Conservation (phyloP, 148 eudicot genomes). For the Dianthus caryophyllus region DNA sequence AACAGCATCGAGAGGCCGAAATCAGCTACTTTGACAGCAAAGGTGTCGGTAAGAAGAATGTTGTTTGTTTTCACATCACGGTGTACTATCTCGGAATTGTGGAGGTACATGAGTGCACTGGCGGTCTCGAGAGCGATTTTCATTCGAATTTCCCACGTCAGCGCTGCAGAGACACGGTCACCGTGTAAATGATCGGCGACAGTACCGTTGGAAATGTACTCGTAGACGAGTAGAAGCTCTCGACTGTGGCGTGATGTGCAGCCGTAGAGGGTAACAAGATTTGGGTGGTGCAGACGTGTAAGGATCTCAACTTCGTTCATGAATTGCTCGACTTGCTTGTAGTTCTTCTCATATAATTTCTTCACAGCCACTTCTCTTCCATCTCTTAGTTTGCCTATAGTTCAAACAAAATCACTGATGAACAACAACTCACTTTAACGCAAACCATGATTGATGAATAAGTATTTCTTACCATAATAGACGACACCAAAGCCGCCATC, state of each 20-base stretch:
- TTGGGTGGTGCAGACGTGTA: constrained; percentile 5
- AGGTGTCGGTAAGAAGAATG: not conserved
- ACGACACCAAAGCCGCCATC: constrained; percentile 15
- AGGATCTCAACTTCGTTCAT: constrained; percentile 11
- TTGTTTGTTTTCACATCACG: constrained; percentile 18
- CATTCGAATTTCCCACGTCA: constrained; percentile 2
- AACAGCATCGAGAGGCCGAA: constrained; percentile 9
- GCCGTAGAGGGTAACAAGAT: constrained; percentile 8
- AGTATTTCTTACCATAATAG: constrained; percentile 10
- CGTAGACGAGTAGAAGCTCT: constrained; percentile 11
- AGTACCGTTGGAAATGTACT: constrained; percentile 12
- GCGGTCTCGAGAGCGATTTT: constrained; percentile 13
- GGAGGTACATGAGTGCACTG: constrained; percentile 9
- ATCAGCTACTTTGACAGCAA: constrained; percentile 8
- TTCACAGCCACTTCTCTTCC: constrained; percentile 16
- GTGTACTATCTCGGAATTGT: constrained; percentile 10
- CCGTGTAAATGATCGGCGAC: constrained; percentile 12
- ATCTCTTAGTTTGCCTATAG: constrained; percentile 7
- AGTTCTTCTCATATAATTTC: constrained; percentile 4
- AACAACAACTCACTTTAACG: not conserved
- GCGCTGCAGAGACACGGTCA: not conserved
- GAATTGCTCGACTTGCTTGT: not conserved
- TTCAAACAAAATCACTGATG: not conserved
- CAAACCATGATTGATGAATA: not conserved
- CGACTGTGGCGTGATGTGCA: constrained; percentile 10